Evolutionary conservation across 257 asterid species (phyloP).

Genomic region (Haberlea rhodopensis): DNA sequence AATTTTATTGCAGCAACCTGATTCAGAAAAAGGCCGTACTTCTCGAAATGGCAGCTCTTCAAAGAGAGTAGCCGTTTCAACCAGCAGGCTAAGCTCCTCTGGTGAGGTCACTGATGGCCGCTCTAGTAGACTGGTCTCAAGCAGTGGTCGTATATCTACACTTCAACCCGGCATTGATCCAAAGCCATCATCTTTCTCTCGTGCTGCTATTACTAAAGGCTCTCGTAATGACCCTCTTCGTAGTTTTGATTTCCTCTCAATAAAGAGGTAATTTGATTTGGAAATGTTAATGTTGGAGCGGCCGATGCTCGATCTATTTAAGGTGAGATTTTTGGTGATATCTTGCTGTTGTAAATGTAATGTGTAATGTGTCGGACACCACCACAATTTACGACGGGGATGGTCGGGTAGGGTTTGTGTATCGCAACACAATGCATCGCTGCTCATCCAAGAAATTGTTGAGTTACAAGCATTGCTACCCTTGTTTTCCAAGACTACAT

Average conservation of each 20-base stretch:
- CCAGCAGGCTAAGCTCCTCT: slow-evolving; percentile 34
- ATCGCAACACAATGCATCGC: neutral
- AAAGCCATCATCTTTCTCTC: slow-evolving; percentile 8
- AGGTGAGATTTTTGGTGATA: neutral
- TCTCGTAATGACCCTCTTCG: slow-evolving; percentile 13
- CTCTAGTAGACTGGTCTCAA: neutral
- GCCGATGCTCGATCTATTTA: neutral
- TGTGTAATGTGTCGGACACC: neutral
- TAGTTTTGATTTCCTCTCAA: slow-evolving; percentile 22
- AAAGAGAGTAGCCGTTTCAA: slow-evolving; percentile 65
- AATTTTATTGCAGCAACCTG: slow-evolving; percentile 58
- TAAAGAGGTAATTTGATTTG: slow-evolving; percentile 5
- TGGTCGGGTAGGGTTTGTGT: neutral
- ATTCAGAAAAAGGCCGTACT: slow-evolving; percentile 59
- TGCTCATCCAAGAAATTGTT: neutral
- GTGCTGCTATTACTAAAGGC: neutral
- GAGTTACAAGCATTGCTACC: neutral
- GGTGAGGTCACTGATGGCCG: neutral
- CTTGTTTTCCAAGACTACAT: neutral
- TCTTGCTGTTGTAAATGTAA: neutral
- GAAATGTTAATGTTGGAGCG: neutral
- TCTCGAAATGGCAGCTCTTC: slow-evolving; percentile 70
- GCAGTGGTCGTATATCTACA: slow-evolving; percentile 12
- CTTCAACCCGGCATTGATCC: slow-evolving; percentile 9
- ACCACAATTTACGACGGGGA: neutral